Percentiles rank a stretch among this genome's conserved stretches.
phyloP scores from a whole-genome alignment of 371 early-diverging fungal genomes.

The Syncephalastrum sp. region DNA sequence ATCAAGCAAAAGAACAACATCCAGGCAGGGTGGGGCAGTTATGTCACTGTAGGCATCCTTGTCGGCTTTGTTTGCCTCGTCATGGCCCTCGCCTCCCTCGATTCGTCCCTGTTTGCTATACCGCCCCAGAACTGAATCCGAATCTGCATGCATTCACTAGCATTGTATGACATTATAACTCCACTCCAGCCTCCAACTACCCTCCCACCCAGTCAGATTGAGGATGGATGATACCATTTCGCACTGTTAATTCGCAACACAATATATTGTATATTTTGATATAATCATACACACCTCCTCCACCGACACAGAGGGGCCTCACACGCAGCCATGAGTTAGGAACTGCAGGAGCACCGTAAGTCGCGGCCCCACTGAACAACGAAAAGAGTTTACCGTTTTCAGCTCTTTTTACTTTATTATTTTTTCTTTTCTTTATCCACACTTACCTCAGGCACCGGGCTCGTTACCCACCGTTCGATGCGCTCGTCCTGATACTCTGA shows the following conservation, averaged over 20 bases:
- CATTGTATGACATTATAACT: too few relatives aligned
- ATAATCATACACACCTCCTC: too few relatives aligned
- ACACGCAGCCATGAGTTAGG: conserved; percentile 5
- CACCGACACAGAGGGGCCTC: too few relatives aligned
- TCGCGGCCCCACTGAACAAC: conserved; percentile 38
- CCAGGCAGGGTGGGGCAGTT: conserved; percentile 41
- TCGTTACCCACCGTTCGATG: conserved; percentile 32
- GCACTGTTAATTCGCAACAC: too few relatives aligned
- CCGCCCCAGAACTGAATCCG: not conserved
- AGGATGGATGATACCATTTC: too few relatives aligned
- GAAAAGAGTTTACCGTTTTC: conserved; percentile 22
- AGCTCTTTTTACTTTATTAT: conserved; percentile 13
- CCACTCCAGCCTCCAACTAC: too few relatives aligned
- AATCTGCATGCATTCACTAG: too few relatives aligned
- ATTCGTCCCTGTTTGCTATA: conserved; percentile 8
- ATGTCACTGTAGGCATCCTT: conserved; percentile 23
- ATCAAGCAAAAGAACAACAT: conserved; percentile 26
- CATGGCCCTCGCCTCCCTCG: conserved; percentile 33
- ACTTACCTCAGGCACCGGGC: conserved; percentile 35
- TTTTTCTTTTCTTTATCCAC: conserved; percentile 7
- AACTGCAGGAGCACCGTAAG: conserved; percentile 37
- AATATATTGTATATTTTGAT: too few relatives aligned
- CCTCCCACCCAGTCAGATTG: too few relatives aligned
- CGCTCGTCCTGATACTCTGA: conserved; percentile 38
- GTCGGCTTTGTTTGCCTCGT: conserved; percentile 33